Evolutionary conservation across 2,329 filamentous ascomycete species (phyloP), one percentile per base, ranked within the genome.

Genomic region (Neocucurbitaria cava): DNA sequence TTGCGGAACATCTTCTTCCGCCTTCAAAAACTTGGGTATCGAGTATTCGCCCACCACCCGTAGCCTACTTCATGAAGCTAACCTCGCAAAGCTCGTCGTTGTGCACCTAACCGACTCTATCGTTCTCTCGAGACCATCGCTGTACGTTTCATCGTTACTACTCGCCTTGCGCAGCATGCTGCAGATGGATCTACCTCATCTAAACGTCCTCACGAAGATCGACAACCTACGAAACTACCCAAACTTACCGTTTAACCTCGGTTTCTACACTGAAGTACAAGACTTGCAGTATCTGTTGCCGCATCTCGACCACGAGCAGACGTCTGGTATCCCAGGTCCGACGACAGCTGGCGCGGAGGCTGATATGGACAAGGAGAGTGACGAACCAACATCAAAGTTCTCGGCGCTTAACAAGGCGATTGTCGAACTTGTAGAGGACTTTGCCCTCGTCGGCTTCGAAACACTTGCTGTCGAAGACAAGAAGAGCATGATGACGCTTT

Each of bases 171-270:
- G 95, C 62, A 93, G 92, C 66, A 99, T 99, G 94, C 87, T 99
- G 48, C 95, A 98, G 78, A 94, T 99, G 85, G 95, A 98, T 71
- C 89, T 98, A 58, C 92, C 95, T 0, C 92, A 97, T 72, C 83
- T 99, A 64, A 99, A 99, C 71, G 91, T 99, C 58, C 85, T 99
- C 23, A 97, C 93, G 53, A 99, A 99, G 79, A 96, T 99, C 78
- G 95, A 99, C 78, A 97, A 97, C 72, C 83, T 99, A 49, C 82
- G 88, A 31, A 87, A 89, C 47, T 97, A 96, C 71, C 89, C 91
- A 42, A 86, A 91, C 23, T 82, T 99, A 0, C 92, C 93, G 0
- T 97, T 99, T 81, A 96, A 96, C 68, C 87, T 99, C 55, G 93
- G 97, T 62, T 99, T 89, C 77, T 99, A 98, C 76, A 98, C 95